Percentiles rank a stretch among this genome's conserved stretches.
Evolutionary conservation across 148 eudicot genomes (phyloP).

Genomic region (Fagopyrum tataricum): DNA sequence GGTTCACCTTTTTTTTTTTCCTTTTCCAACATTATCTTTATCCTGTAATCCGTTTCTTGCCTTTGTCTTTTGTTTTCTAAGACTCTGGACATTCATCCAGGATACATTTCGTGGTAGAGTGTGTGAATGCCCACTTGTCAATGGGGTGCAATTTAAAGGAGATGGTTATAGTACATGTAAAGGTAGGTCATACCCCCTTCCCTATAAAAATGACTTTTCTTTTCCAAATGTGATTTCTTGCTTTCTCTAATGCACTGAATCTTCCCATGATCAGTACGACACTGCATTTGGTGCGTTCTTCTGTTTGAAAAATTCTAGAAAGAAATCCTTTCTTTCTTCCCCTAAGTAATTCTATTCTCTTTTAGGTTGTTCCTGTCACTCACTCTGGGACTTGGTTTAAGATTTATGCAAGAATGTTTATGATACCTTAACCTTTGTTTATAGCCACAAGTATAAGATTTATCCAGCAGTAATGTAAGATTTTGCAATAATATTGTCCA

Average conservation of each 20-base stretch:
- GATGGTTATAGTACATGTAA: conserved; percentile 84
- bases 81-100: conserved; percentile 23
- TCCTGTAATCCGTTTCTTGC: neutral
- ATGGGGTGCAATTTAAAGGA: conserved; percentile 89
- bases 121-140: conserved; percentile 90
- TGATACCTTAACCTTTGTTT: neutral
- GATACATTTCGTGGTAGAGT: conserved; percentile 99
- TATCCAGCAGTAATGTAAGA: neutral
- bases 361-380: neutral
- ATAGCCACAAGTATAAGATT: neutral
- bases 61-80: neutral
- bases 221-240: neutral
- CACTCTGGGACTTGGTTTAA: neutral
- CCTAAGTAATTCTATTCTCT: neutral
- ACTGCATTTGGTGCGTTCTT: neutral
- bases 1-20: neutral
- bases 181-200: conserved; percentile 37
- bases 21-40: conserved; percentile 8
- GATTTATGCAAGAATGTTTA: neutral
- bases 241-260: neutral
- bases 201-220: neutral
- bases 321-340: neutral
- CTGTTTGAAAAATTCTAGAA: neutral
- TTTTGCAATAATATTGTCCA: neutral
- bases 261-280: neutral